These are phyloP conservation scores for Aspergillus fumigatiaffinis DNA, from an alignment of 2,329 filamentous ascomycete species.

Conservation along the genomic window DNA sequence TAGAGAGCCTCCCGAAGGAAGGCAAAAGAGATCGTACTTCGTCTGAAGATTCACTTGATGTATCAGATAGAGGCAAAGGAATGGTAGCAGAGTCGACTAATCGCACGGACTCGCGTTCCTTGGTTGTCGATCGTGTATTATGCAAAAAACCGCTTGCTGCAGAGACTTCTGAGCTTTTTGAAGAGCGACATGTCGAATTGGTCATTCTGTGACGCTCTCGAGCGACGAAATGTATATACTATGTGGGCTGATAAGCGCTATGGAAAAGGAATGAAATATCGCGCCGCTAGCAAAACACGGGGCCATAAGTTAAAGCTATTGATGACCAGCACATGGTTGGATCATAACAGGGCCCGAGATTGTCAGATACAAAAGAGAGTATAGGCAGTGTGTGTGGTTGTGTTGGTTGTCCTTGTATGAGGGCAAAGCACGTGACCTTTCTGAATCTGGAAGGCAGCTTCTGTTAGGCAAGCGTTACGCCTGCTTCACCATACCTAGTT, in stretches of 20 bases:
- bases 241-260: background rate
- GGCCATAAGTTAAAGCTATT: background rate
- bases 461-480: background rate
- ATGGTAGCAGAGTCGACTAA: background rate
- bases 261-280: background rate
- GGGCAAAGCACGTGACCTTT: background rate
- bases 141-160: background rate
- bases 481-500: background rate
- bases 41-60: background rate
- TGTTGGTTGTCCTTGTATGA: slow-evolving; percentile 12
- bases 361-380: background rate
- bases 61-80: background rate
- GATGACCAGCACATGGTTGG: background rate
- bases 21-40: background rate
- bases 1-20: background rate
- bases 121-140: background rate
- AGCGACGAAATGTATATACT: background rate
- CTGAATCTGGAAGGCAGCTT: background rate
- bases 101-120: background rate
- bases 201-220: background rate
- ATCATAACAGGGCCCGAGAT: background rate
- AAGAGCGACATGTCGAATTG: background rate
- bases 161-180: background rate
- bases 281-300: background rate
- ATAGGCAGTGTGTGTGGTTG: background rate